Percentiles rank a stretch among this genome's conserved stretches.
phyloP scores from a whole-genome alignment of 805 yeast species.

The Candida tibetensis region DNA sequence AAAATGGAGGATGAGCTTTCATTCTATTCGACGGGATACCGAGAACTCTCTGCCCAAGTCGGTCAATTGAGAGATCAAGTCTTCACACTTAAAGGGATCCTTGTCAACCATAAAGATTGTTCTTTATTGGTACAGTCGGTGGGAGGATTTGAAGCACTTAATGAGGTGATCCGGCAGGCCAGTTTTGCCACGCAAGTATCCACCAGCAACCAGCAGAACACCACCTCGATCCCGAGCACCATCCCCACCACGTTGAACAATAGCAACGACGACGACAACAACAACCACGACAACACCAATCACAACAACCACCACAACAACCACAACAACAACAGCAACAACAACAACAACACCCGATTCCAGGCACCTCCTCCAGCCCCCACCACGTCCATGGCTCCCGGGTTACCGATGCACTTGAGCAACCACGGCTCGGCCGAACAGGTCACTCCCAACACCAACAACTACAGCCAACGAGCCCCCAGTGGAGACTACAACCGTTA shows the following conservation, averaged over 20 bases:
- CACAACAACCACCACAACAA: neutral
- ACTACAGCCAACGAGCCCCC: conserved; percentile 4
- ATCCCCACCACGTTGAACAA: conserved; percentile 37
- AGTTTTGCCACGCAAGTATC: conserved; percentile 27
- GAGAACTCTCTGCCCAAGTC: conserved; percentile 58
- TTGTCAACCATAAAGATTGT: conserved; percentile 53
- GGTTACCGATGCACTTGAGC: conserved; percentile 2
- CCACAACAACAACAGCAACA: neutral
- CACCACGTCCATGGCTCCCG: conserved; percentile 2
- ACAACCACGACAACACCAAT: conserved; percentile 1
- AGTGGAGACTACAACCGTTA: conserved; percentile 2
- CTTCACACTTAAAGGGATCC: conserved; percentile 43
- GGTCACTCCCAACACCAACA: conserved; percentile 3
- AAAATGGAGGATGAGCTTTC: conserved; percentile 79
- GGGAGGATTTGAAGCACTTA: conserved; percentile 47
- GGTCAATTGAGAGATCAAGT: conserved; percentile 59
- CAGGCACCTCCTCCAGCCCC: conserved; percentile 6
- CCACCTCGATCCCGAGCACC: conserved; percentile 35
- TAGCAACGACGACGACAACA: too few relatives aligned
- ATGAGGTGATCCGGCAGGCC: conserved; percentile 38
- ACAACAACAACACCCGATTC: neutral
- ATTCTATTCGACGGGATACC: conserved; percentile 67
- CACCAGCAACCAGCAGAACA: conserved; percentile 19
- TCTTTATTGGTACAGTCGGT: conserved; percentile 37
- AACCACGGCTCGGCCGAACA: neutral